phyloP scores from a whole-genome alignment of 1,139 yeast genomes.

The Wickerhamomyces sp. region DNA sequence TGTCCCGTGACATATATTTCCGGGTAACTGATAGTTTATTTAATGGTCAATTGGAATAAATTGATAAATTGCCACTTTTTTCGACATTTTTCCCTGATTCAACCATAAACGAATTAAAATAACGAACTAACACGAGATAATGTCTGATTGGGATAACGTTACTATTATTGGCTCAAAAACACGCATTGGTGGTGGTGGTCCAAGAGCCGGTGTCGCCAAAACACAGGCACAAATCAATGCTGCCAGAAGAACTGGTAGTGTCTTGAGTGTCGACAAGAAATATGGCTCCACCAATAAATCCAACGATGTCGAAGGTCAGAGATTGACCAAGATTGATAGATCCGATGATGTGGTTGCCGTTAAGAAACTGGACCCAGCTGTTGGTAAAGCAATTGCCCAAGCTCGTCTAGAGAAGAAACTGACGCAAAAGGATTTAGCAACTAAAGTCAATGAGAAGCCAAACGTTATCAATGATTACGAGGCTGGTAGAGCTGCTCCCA shows the following conservation, averaged over 20 bases:
- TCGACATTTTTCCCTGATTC: background rate
- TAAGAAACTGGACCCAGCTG: slow-evolving; percentile 75
- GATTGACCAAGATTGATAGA: slow-evolving; percentile 88
- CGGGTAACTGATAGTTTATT: too few relatives aligned
- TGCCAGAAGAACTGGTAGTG: slow-evolving; percentile 88
- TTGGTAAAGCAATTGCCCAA: slow-evolving; percentile 83
- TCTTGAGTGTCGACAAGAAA: slow-evolving; percentile 90
- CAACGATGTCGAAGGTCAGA: slow-evolving; percentile 87
- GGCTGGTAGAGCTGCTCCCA: slow-evolving; percentile 94
- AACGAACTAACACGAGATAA: slow-evolving; percentile 9
- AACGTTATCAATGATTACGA: slow-evolving; percentile 94
- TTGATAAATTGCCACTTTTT: background rate
- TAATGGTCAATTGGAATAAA: too few relatives aligned
- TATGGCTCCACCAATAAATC: slow-evolving; percentile 65
- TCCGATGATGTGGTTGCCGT: slow-evolving; percentile 93
- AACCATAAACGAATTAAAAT: background rate
- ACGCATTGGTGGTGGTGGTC: slow-evolving; percentile 84
- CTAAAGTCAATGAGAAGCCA: slow-evolving; percentile 93
- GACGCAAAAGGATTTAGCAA: slow-evolving; percentile 95
- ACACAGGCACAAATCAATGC: slow-evolving; percentile 78
- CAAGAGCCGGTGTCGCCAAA: slow-evolving; percentile 81
- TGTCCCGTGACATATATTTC: background rate
- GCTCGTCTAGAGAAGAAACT: slow-evolving; percentile 86
- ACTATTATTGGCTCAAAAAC: slow-evolving; percentile 87
- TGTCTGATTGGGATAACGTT: slow-evolving; percentile 84